Evolutionary conservation across 257 asterid species (phyloP), one percentile per base, ranked within the genome.

Genomic region (Ligustrum vulgare): DNA sequence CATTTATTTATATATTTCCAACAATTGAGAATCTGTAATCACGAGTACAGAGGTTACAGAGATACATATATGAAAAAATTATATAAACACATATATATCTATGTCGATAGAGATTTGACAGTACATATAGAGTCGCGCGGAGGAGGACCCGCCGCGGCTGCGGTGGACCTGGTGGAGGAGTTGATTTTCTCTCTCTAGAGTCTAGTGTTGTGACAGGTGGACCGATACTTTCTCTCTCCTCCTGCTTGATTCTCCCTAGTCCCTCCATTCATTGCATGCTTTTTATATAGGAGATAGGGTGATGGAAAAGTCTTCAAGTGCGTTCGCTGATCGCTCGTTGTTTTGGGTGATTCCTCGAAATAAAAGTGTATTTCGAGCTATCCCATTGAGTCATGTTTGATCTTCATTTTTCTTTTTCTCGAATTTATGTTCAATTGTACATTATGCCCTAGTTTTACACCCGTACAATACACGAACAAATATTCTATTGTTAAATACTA

Each of bases 211-310:
- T 70, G 77, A 71, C 76, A 37, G 69, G 68, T 74, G 80, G 77
- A 78, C 54, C 72, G 72, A 75, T 71, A 78, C 67, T 72, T 69
- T 86, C 80, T 80, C 82, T 80, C 85, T 78, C 82, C 67, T 22
- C 67, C 67, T 22, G 67, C 67, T 32, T 10, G 67, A 60, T 60
- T 23, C 67, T 60, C 35, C 45, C 31, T 28, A 28, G 47, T 41
- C 47, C 20, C 2, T 22, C 4, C 67, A 22, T 60, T 60, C 67
- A 60, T 60, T 60, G 32, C 67, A 23, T 60, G 67, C 34, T 9
- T 60, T 60, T 60, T 60, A 8, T 28, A 28, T 28, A 28, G 31
- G 31, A 28, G 31, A 60, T 22, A 22, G 16, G 33, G 23, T 15
- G 54, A 45, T 45, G 54, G 54, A 45, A 45, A 45, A 13, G n/a